Evolutionary conservation across 257 asterid species (phyloP), one percentile per base, ranked within the genome.

Genomic region (Salvia rosmarinus): DNA sequence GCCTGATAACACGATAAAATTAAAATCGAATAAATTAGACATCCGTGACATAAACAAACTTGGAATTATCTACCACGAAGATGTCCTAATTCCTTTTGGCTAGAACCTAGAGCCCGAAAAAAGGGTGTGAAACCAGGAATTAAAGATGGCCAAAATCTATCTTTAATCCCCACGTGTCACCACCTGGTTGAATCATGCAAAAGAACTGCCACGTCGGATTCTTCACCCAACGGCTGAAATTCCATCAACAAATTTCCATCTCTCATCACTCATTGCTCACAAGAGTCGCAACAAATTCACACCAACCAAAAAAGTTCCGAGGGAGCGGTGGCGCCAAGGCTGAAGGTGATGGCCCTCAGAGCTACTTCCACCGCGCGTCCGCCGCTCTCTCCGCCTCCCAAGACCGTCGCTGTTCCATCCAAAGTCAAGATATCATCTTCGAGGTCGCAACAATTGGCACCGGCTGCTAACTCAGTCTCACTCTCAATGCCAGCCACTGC

Each of bases 291-390:
- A 34, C 60, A 39, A 69, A 74, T 28, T 44, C 17, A 39, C 59
- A 64, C 78, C 75, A 76, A 75, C 60, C 82, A 74, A 25, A 25
- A 55, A 64, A 6, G 11, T 16, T 55, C 13, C 34, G 42, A 47
- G 68, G 34, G 64, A 63, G 75, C 64, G 73, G 78, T 23, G 67
- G 62, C 62, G 55, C 59, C 5, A 21, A 49, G 47, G 74, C 46
- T 44, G 62, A 64, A 77, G 79, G 73, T 61, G 82, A 89, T 91
- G 96, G 96, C 96, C 72, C 83, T 94, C 30, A 77, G 89, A 85
- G 91, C 96, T 86, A 76, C 97, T 77, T 91, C 93, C 87, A 74
- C 95, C 78, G 88, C 83, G 42, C 79, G 78, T 64, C 82, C 88
- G 64, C 55, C 83, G 16, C 74, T 74, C 20, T 77, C 87, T 6